Conservation (phyloP, 2,329 filamentous ascomycete species). For the Botryotinia calthae region DNA sequence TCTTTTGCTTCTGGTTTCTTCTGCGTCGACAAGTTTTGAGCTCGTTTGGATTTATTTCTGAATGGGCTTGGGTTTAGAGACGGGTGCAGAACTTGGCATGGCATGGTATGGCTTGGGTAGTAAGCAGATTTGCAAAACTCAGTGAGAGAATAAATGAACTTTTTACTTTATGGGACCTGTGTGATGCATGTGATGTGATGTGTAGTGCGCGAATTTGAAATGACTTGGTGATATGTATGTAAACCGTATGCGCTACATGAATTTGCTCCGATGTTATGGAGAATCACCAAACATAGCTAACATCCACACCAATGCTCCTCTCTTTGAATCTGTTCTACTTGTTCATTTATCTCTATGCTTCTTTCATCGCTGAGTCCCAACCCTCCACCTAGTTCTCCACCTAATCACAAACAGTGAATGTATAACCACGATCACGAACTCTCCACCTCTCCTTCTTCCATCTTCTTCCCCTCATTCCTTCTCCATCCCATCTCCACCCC, state of each 20-base stretch:
- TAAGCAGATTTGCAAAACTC: neutral
- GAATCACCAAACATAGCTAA: neutral
- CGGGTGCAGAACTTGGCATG: neutral
- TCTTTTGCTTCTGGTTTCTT: neutral
- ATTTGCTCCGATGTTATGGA: no score
- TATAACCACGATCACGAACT: neutral
- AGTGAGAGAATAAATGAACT: neutral
- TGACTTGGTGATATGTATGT: neutral
- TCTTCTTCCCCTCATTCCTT: no score
- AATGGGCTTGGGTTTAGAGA: neutral
- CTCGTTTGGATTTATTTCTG: no score
- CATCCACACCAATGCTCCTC: neutral
- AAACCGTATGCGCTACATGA: no score
- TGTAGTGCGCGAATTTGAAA: neutral
- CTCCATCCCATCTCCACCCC: neutral
- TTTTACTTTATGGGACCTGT: neutral
- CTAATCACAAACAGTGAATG: neutral
- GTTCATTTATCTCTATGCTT: neutral
- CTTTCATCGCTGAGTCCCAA: no score
- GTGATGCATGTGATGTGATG: neutral
- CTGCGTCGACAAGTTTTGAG: neutral
- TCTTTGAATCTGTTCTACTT: neutral
- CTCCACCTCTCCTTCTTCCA: neutral
- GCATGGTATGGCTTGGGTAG: neutral
- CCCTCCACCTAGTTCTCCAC: no score